Evolutionary conservation across 2,329 filamentous ascomycete genomes (phyloP), one percentile per base, ranked within the genome.

Genomic region (Byssoonygena ceratinophila): DNA sequence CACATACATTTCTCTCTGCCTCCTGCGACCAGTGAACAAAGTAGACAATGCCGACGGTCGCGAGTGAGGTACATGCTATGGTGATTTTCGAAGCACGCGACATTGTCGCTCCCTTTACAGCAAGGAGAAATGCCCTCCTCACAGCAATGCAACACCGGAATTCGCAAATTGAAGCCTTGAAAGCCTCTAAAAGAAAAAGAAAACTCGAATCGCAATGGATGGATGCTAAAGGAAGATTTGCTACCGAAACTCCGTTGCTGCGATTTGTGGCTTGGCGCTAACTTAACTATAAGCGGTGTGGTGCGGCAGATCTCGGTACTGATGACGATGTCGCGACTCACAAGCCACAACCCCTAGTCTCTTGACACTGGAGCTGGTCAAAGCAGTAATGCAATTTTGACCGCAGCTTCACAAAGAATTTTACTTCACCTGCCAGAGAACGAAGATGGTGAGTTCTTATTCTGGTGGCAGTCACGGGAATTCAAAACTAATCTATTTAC

Each of bases 11-110:
- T 76, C 87, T 83, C 66, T 98, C 92, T 31, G 78, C 77, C 63
- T 84, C 81, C 68, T 98, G 92, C 61, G 89, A 81, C 71, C 85
- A 90, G 68, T 98, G 92, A 44, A 98, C 92, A 61, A 94, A 82
- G 59, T 82, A 73, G 57, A 98, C 81, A 45, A 90, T 94, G 58
- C 79, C 76, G 49, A 81, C 77, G 23, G 91, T 85, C 61, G 87
- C 83, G 58, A 87, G 71, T 31, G 86, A 84, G 0, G 90, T 95
- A 41, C 79, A 80, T 48, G 82, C 76, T 23, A 98, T 76, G 12
- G 92, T 96, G 59, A 92, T 69, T 66, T 95, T 94, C 16, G 92
- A 90, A 54, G 88, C 84, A 62, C 82, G 84, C 54, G 92, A 98
- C 92, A 98, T 98, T 36, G 6, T 43, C 37, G 14, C 6, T 23